phyloP scores from a whole-genome alignment of 192 early-diverging fungal species.

The Funneliformis mosseae region DNA sequence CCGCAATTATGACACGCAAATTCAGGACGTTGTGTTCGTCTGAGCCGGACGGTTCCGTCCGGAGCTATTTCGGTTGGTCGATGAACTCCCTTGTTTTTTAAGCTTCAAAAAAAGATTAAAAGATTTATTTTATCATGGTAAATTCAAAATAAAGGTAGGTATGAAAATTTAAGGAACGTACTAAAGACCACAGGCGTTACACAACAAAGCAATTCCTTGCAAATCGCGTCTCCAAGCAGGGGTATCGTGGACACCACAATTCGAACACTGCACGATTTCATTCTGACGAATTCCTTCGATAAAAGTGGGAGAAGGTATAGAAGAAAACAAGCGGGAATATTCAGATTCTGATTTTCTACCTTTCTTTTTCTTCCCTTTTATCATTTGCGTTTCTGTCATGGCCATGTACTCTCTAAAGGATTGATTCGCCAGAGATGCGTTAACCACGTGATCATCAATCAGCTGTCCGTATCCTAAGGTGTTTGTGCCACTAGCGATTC shows the following conservation, averaged over 20 bases:
- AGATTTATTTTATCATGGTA: background rate
- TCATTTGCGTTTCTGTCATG: background rate
- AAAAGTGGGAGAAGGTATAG: background rate
- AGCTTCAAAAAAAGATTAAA: background rate
- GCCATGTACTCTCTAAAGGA: background rate
- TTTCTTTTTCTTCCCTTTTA: constrained; percentile 13
- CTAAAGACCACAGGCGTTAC: constrained; percentile 32
- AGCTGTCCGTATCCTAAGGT: background rate
- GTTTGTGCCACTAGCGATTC: background rate
- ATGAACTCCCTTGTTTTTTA: constrained; percentile 32
- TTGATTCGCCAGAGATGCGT: background rate
- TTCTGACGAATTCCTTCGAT: background rate
- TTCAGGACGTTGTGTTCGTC: constrained; percentile 5
- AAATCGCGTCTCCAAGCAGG: constrained; percentile 34
- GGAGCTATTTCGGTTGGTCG: constrained; percentile 31
- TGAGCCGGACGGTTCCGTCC: constrained; percentile 26
- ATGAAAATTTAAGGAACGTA: background rate
- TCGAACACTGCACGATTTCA: constrained; percentile 23
- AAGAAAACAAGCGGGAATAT: background rate
- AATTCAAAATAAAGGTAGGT: background rate
- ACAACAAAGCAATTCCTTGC: constrained; percentile 22
- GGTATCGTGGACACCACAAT: constrained; percentile 26
- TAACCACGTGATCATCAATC: background rate
- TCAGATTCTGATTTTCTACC: background rate
- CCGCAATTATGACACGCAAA: constrained; percentile 20